Percentiles rank a stretch among this genome's conserved stretches.
phyloP scores from a whole-genome alignment of 345 rosid species.

The Psidium guajava region DNA sequence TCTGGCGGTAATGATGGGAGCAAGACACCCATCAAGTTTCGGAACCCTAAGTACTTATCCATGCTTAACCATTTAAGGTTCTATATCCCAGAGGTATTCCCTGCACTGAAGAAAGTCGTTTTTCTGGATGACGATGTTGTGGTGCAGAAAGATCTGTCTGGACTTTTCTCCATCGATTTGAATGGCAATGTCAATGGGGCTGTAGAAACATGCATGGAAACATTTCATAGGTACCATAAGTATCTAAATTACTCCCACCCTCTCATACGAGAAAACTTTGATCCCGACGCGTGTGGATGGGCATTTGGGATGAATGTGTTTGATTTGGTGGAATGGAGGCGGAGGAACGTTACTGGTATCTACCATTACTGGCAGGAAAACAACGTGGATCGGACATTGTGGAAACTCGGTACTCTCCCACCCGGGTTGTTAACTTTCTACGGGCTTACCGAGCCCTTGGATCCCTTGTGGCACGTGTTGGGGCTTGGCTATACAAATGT shows the following conservation, averaged over 20 bases:
- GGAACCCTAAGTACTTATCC: conserved; percentile 85
- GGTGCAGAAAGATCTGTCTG: conserved; percentile 62
- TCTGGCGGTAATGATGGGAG: conserved; percentile 62
- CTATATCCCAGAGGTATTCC: conserved; percentile 87
- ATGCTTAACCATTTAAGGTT: conserved; percentile 90
- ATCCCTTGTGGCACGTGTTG: conserved; percentile 76
- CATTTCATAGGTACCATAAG: conserved; percentile 80
- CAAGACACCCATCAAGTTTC: conserved; percentile 77
- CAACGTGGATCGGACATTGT: conserved; percentile 74
- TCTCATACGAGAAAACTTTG: conserved; percentile 74
- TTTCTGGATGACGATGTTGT: conserved; percentile 91
- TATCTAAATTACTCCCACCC: conserved; percentile 87
- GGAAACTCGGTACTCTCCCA: conserved; percentile 92
- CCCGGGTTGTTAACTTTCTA: conserved; percentile 88
- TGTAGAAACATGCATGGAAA: conserved; percentile 98
- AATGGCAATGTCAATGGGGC: conserved; percentile 88
- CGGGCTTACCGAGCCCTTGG: conserved; percentile 75
- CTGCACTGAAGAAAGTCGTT: conserved; percentile 64
- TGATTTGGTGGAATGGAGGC: conserved; percentile 85
- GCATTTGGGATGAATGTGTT: conserved; percentile 94
- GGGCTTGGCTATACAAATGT: conserved; percentile 89
- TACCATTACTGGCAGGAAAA: conserved; percentile 93
- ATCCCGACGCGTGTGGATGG: conserved; percentile 98
- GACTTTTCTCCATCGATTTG: conserved; percentile 54
- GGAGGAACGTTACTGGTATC: conserved; percentile 74